Percentiles rank a stretch among this genome's conserved stretches.
phyloP scores from a whole-genome alignment of 1,139 yeast genomes.

The Trichomonascaceae sp. region DNA sequence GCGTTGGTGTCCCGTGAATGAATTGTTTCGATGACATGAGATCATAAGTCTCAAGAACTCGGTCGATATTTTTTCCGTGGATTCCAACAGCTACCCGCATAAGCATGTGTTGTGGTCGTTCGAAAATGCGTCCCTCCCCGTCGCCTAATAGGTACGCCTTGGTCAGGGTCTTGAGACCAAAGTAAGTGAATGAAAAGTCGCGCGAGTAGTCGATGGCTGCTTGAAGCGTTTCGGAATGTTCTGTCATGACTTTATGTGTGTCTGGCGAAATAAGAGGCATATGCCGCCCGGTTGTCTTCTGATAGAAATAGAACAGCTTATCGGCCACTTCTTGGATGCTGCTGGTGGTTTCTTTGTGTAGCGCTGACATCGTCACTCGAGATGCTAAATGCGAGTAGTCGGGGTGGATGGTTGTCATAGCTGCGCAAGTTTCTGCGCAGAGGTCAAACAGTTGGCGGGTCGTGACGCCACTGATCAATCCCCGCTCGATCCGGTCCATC shows the following conservation, averaged over 20 bases:
- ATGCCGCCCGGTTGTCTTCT: constrained; percentile 43
- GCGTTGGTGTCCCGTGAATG: constrained; percentile 73
- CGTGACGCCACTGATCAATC: constrained; percentile 75
- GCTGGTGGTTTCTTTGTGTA: constrained; percentile 67
- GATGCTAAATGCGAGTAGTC: constrained; percentile 82
- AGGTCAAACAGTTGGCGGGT: constrained; percentile 65
- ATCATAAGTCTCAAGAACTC: constrained; percentile 55
- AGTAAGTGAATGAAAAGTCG: constrained; percentile 55
- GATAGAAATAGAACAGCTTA: constrained; percentile 52
- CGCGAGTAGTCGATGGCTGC: constrained; percentile 52
- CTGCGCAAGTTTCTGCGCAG: constrained; percentile 81
- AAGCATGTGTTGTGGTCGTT: constrained; percentile 67
- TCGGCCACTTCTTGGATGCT: constrained; percentile 57
- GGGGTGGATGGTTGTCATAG: constrained; percentile 81
- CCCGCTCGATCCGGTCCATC: constrained; percentile 57
- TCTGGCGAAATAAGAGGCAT: constrained; percentile 60
- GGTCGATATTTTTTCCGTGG: constrained; percentile 51
- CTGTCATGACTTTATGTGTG: constrained; percentile 39
- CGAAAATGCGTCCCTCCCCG: constrained; percentile 46
- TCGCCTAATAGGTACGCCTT: constrained; percentile 53
- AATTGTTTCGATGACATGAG: constrained; percentile 64
- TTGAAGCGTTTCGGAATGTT: constrained; percentile 43
- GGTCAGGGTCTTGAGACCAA: constrained; percentile 66
- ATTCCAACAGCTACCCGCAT: constrained; percentile 74
- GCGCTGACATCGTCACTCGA: constrained; percentile 60